These are phyloP conservation scores for Colletotrichum eleusines DNA, from an alignment of 2,329 filamentous ascomycete species.

Conservation along the genomic window DNA sequence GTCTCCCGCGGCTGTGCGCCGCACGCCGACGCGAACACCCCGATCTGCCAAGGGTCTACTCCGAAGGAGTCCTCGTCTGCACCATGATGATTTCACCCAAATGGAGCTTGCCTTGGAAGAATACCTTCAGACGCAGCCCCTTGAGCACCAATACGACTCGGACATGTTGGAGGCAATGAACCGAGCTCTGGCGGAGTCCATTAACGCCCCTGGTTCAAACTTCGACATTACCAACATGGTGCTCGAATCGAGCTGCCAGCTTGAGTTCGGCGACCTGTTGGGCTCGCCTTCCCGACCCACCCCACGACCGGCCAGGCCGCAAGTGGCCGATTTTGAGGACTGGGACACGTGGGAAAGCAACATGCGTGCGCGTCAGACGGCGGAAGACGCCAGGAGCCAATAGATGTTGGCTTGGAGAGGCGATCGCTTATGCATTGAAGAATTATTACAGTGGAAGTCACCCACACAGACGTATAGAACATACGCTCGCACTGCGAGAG, in stretches of 20 bases:
- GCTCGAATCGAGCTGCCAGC: conserved; percentile 25
- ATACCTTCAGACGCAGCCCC: conserved; percentile 33
- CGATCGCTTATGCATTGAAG: not conserved
- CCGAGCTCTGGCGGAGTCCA: conserved; percentile 35
- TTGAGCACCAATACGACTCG: conserved; percentile 33
- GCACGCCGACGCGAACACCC: conserved; percentile 63
- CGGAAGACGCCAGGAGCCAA: conserved; percentile 15
- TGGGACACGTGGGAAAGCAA: conserved; percentile 35
- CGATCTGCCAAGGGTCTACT: conserved; percentile 45
- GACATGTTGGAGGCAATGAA: conserved; percentile 41
- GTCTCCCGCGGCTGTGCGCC: conserved; percentile 61
- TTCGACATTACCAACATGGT: conserved; percentile 37
- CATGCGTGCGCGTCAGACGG: conserved; percentile 28
- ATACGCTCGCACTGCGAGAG: not conserved
- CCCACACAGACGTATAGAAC: conserved; percentile 1
- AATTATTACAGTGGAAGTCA: not conserved
- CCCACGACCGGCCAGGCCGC: conserved; percentile 16
- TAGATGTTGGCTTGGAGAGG: conserved; percentile 22
- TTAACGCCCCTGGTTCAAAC: conserved; percentile 24
- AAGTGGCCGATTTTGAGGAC: conserved; percentile 29
- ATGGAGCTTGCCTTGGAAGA: conserved; percentile 39
- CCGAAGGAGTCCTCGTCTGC: conserved; percentile 36
- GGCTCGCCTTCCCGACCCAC: conserved; percentile 30
- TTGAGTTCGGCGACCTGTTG: conserved; percentile 37
- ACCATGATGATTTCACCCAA: conserved; percentile 36